phyloP scores from a whole-genome alignment of 192 early-diverging fungal species.

The Coemansia sp. region DNA sequence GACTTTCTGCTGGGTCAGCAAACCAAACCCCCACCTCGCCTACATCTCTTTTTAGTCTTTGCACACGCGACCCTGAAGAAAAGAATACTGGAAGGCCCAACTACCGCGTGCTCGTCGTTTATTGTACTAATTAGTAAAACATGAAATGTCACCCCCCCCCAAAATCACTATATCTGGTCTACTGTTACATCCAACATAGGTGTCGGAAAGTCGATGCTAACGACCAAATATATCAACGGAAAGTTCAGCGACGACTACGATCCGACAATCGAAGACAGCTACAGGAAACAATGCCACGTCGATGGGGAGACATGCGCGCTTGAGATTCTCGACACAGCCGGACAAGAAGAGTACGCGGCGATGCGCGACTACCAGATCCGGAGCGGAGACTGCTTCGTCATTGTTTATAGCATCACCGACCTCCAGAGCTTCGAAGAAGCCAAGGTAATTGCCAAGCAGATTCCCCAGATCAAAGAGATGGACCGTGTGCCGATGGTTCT shows the following conservation, averaged over 20 bases:
- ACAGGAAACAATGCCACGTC: slow-evolving; percentile 83
- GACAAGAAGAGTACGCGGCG: slow-evolving; percentile 78
- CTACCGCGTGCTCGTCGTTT: background rate
- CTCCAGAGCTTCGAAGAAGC: slow-evolving; percentile 64
- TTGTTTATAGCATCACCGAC: slow-evolving; percentile 74
- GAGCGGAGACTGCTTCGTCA: slow-evolving; percentile 80
- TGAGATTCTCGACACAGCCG: slow-evolving; percentile 91
- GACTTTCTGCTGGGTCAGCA: background rate
- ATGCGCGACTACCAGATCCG: slow-evolving; percentile 90
- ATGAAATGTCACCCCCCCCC: background rate
- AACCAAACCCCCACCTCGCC: too few species aligned
- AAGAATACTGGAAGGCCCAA: background rate
- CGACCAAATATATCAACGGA: slow-evolving; percentile 90
- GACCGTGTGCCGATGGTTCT: slow-evolving; percentile 76
- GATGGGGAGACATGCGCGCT: slow-evolving; percentile 79
- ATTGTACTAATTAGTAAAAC: background rate
- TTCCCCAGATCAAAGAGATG: slow-evolving; percentile 78
- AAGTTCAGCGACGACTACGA: slow-evolving; percentile 93
- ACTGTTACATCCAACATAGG: slow-evolving; percentile 18
- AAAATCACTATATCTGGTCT: background rate
- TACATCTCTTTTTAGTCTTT: background rate
- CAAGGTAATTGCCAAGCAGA: slow-evolving; percentile 66
- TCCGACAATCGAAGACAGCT: slow-evolving; percentile 90
- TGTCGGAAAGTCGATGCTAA: slow-evolving; percentile 86
- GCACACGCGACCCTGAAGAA: background rate